Conservation (phyloP, 192 early-diverging fungal genomes). For the Entomortierella beljakovae region DNA sequence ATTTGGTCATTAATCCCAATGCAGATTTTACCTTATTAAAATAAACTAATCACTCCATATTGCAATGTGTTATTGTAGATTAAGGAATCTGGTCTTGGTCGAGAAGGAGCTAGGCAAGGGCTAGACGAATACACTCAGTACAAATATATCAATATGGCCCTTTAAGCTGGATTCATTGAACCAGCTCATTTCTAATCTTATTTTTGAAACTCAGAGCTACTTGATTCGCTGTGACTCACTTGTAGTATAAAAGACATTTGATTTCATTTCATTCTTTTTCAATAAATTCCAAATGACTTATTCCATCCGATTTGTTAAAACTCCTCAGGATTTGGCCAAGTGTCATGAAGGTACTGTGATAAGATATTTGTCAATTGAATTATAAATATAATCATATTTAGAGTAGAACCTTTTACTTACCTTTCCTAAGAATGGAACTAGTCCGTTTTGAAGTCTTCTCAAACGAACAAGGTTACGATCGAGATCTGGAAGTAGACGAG, state of each 20-base stretch:
- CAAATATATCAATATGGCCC: conserved; percentile 74
- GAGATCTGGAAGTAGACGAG: conserved; percentile 35
- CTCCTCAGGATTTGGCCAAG: conserved; percentile 30
- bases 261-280: not conserved
- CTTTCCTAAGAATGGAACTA: too few relatives aligned
- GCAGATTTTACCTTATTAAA: too few relatives aligned
- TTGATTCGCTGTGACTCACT: conserved; percentile 2
- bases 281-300: conserved; percentile 7
- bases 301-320: conserved; percentile 32
- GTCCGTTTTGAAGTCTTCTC: conserved; percentile 44
- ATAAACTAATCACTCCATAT: not conserved
- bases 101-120: conserved; percentile 78
- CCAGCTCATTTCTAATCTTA: not conserved
- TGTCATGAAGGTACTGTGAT: conserved; percentile 41
- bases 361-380: too few relatives aligned
- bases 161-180: not conserved
- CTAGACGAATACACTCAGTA: conserved; percentile 76
- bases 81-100: conserved; percentile 78
- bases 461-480: conserved; percentile 52
- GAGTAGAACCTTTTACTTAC: too few relatives aligned
- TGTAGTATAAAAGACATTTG: not conserved
- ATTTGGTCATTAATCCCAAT: not conserved
- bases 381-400: too few relatives aligned
- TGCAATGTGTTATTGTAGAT: conserved; percentile 30
- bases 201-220: not conserved